A percentile compares a stretch with the other conserved stretches of the same genome.
Conservation (phyloP, 306 rosid species). For the Quercus variabilis region DNA sequence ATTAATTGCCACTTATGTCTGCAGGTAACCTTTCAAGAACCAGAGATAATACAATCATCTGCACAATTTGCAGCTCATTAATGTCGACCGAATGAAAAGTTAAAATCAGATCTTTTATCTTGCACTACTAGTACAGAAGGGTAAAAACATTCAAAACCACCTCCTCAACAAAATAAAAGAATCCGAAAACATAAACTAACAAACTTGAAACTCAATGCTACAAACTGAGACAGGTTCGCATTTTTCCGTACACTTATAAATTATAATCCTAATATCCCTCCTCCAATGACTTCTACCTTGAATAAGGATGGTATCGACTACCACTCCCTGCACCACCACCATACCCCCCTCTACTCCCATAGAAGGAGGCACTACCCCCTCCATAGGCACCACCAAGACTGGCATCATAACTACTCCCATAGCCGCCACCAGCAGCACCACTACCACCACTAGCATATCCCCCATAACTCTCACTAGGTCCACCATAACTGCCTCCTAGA, state of each 20-base stretch:
- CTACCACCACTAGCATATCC: conserved; percentile 55
- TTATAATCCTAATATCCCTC: conserved; percentile 31
- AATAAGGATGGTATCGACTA: conserved; percentile 92
- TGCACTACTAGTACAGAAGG: conserved; percentile 4
- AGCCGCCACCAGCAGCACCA: conserved; percentile 56
- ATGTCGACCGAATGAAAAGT: neutral
- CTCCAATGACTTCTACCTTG: conserved; percentile 53
- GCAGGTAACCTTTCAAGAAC: neutral
- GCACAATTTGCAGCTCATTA: conserved; percentile 31
- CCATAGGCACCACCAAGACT: conserved; percentile 70
- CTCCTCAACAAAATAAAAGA: conserved; percentile 1
- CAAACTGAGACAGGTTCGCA: conserved; percentile 10
- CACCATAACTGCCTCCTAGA: conserved; percentile 80
- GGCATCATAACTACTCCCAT: conserved; percentile 64
- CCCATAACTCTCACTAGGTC: conserved; percentile 72
- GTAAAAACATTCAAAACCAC: neutral
- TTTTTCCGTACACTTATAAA: conserved; percentile 25
- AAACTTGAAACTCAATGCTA: conserved; percentile 33
- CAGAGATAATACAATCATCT: conserved; percentile 32
- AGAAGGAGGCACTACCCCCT: conserved; percentile 66
- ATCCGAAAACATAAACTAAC: conserved; percentile 16
- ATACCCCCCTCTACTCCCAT: conserved; percentile 90
- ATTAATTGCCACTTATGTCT: neutral
- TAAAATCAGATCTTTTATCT: conserved; percentile 13
- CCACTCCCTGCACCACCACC: conserved; percentile 61